phyloP scores from a whole-genome alignment of 2,329 filamentous ascomycete species.

The Neopestalotiopsis clavispora region DNA sequence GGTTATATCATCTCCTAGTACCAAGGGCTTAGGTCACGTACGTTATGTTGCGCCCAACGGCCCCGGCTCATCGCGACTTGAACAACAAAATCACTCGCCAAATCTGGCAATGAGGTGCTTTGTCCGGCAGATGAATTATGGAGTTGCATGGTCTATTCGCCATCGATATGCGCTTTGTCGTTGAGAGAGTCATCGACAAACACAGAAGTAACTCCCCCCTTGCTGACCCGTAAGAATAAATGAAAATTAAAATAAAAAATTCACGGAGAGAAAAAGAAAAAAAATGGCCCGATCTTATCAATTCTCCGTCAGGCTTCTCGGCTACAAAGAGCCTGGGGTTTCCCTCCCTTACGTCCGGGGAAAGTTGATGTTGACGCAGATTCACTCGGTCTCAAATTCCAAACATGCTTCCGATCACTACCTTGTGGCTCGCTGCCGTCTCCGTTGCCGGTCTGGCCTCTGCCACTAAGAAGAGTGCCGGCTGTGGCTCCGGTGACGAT shows the following conservation, averaged over 20 bases:
- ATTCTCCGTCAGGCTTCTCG: not conserved
- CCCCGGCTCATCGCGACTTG: not conserved
- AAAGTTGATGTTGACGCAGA: not conserved
- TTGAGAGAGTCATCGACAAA: not conserved
- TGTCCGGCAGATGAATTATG: not conserved
- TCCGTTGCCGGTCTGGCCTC: not conserved
- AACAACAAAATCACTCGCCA: not conserved
- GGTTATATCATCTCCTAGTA: not conserved
- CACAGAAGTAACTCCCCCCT: not conserved
- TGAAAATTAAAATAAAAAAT: not conserved
- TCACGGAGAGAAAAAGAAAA: not conserved
- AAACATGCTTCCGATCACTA: constrained; percentile 1
- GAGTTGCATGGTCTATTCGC: not conserved
- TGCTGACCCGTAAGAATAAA: not conserved
- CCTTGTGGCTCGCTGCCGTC: not conserved
- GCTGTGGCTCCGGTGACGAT: not conserved
- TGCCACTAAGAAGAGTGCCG: not conserved
- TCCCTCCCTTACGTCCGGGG: not conserved
- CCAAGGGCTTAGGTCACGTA: not conserved
- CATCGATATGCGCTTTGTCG: not conserved
- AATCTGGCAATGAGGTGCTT: not conserved
- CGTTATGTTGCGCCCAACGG: not conserved
- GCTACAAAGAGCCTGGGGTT: not conserved
- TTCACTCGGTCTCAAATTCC: not conserved
- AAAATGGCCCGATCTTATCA: not conserved